phyloP scores from a whole-genome alignment of 352 stramenopile species.

The Blastocystis sp. region DNA sequence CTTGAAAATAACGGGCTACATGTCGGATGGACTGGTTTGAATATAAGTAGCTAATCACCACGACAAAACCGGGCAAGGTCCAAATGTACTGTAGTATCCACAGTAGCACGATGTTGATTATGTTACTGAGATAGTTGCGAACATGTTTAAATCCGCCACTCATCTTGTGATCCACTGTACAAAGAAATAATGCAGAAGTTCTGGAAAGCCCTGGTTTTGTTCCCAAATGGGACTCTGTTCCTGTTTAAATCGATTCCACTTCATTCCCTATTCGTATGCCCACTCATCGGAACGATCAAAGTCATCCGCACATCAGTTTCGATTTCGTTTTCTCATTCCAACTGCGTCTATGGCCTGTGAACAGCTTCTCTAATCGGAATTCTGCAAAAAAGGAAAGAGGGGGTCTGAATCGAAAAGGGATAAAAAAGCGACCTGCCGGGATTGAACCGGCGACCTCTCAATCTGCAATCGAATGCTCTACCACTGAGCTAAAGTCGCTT shows the following conservation, averaged over 20 bases:
- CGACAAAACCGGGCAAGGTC: slow-evolving; percentile 61
- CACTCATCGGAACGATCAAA: too few species aligned
- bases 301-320: too few species aligned
- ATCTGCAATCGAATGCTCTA: slow-evolving; percentile 55
- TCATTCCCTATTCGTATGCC: too few species aligned
- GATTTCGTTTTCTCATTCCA: too few species aligned
- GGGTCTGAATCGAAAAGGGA: background rate
- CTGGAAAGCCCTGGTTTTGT: background rate
- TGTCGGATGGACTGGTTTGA: slow-evolving; percentile 51
- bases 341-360: too few species aligned
- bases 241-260: too few species aligned
- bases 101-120: slow-evolving; percentile 64
- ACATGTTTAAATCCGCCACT: slow-evolving; percentile 65
- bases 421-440: slow-evolving; percentile 57
- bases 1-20: background rate
- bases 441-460: slow-evolving; percentile 67
- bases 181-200: background rate
- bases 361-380: too few species aligned
- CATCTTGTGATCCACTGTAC: background rate
- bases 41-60: slow-evolving; percentile 67
- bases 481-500: slow-evolving; percentile 56
- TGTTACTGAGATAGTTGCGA: slow-evolving; percentile 65
- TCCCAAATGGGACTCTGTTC: background rate
- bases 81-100: slow-evolving; percentile 67
- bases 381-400: background rate